Percentiles rank a stretch among this genome's conserved stretches.
phyloP scores from a whole-genome alignment of 495 filamentous ascomycete genomes.

The Saxispiralis lemnorum region DNA sequence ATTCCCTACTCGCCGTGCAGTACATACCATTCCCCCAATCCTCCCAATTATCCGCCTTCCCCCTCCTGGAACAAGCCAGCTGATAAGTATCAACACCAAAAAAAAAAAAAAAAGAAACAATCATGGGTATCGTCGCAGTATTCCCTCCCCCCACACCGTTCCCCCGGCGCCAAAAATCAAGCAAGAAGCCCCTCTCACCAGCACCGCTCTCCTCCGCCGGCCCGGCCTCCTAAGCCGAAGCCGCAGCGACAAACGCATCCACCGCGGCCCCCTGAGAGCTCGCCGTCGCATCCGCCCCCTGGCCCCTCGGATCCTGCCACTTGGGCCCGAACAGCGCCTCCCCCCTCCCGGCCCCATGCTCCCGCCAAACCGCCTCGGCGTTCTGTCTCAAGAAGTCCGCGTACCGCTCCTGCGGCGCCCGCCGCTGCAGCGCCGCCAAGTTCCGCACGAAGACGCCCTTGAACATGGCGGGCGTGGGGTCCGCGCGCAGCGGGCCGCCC shows the following conservation, averaged over 20 bases:
- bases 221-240: constrained; percentile 26
- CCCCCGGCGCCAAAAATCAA: too few species aligned
- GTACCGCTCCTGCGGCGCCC: constrained; percentile 33
- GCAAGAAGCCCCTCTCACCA: too few species aligned
- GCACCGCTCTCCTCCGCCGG: too few species aligned
- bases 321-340: constrained; percentile 34
- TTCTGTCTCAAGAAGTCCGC: constrained; percentile 39
- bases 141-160: too few species aligned
- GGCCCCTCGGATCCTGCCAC: constrained; percentile 34
- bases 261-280: constrained; percentile 50
- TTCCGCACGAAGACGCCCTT: constrained; percentile 66
- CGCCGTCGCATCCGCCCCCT: constrained; percentile 30
- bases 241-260: constrained; percentile 52
- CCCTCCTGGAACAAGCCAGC: too few species aligned
- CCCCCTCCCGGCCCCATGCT: constrained; percentile 31
- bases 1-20: too few species aligned
- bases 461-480: constrained; percentile 48
- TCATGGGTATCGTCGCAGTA: too few species aligned
- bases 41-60: too few species aligned
- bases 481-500: constrained; percentile 44
- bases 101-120: too few species aligned
- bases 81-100: too few species aligned
- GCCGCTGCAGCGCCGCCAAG: constrained; percentile 38
- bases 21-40: too few species aligned
- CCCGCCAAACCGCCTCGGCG: constrained; percentile 49